Base-by-base conservation (phyloP, 1,139 yeast genomes). In the Taphrina deformans region DNA sequence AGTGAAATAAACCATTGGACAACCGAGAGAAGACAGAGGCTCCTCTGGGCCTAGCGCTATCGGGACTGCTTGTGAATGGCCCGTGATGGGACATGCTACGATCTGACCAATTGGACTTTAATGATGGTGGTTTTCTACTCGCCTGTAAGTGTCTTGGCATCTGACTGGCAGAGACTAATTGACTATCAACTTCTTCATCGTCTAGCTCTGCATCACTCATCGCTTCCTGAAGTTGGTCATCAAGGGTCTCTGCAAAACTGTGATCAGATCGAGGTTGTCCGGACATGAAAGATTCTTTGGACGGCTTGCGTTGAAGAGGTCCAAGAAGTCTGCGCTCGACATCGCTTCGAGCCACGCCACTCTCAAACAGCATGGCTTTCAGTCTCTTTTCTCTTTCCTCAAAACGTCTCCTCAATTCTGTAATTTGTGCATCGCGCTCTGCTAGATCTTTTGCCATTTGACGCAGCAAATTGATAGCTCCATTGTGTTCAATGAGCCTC, bases 361-460 rank as follows among this genome's bases (percentile, higher is more conserved):
- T 79, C 66, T 80, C 81, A 44, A 75, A 76, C 65, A 82, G 75
- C 68, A 83, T 68, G 56, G 75, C 75, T 33, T 77, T 72, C 65
- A 83, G 74, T 65, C 76, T 78, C 55, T 81, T 79, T 69, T 83
- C 85, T 7, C 82, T 72, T 35, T 74, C 75, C 65, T 81, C 81
- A 66, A 76, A 76, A 63, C 77, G 78, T 67, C 79, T 77, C 23
- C 82, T 75, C 41, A 79, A 69, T 41, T 80, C 69, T 2, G 79
- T 74, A 55, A 82, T 74, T 69, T 82, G 84, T 1, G 81, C 76
- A 67, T 83, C 85, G 52, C 83, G 77, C 46, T 77, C 75, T 0
- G 84, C 82, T 66, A 83, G 71, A 67, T 83, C 86, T 0, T 77
- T 70, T 0, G 85, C 81, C 31, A 83, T 73, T 70, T 82, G 86